These are phyloP conservation scores for Phialophora tarda DNA, from an alignment of 2,329 filamentous ascomycete genomes.

Conservation along the genomic window DNA sequence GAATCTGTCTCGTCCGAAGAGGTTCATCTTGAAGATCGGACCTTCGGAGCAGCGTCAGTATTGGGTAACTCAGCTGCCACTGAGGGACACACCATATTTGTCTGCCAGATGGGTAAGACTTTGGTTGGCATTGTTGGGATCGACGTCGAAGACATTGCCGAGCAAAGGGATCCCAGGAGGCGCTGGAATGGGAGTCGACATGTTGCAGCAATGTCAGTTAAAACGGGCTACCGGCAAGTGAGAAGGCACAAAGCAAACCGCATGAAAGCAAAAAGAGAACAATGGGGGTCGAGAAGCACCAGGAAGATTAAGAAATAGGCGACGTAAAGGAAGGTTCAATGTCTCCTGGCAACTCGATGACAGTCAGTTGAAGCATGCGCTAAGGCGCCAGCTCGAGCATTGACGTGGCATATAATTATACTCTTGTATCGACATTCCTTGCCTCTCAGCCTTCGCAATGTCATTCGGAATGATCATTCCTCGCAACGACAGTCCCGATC, in stretches of 20 bases:
- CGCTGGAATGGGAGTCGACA: constrained; percentile 58
- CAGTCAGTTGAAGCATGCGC: background rate
- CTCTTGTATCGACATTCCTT: background rate
- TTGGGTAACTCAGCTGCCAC: background rate
- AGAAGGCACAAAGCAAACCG: too few relatives aligned
- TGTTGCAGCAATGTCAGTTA: constrained; percentile 32
- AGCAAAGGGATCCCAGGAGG: constrained; percentile 58
- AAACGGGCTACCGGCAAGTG: background rate
- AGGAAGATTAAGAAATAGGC: background rate
- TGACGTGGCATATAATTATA: background rate
- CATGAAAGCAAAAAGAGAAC: background rate
- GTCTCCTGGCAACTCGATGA: background rate
- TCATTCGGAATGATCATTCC: background rate
- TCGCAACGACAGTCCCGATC: background rate
- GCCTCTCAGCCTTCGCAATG: background rate
- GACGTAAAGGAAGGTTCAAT: background rate
- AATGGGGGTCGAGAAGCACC: background rate
- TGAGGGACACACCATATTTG: constrained; percentile 51
- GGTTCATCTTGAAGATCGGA: constrained; percentile 64
- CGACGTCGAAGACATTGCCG: constrained; percentile 59
- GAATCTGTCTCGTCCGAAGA: constrained; percentile 56
- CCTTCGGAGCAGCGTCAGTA: constrained; percentile 48
- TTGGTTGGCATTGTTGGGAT: constrained; percentile 57
- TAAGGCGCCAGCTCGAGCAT: background rate
- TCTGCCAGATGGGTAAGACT: constrained; percentile 57